Conservation (phyloP, 108 stramenopile species). For the Epithemia pelagica region DNA sequence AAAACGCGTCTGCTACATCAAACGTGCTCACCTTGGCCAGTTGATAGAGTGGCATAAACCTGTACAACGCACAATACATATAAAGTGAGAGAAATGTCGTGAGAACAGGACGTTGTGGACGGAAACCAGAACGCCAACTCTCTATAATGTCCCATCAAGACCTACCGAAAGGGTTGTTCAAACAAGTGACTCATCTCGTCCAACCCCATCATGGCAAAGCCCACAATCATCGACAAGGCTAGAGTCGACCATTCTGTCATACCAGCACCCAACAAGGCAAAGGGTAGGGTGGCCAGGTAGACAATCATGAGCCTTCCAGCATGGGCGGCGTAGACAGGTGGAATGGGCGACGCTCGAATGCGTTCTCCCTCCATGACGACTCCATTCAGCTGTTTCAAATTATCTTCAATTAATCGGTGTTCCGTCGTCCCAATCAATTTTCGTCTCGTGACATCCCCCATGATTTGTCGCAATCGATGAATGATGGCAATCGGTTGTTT, state of each 20-base stretch:
- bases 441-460: slow-evolving; percentile 20
- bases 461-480: slow-evolving; percentile 31
- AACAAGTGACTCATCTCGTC: slow-evolving; percentile 42
- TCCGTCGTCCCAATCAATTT: slow-evolving; percentile 25
- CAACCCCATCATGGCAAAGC: slow-evolving; percentile 47
- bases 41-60: slow-evolving; percentile 40
- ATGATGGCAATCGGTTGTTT: slow-evolving; percentile 37
- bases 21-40: slow-evolving; percentile 30
- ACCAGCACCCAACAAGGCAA: slow-evolving; percentile 22
- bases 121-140: too few species aligned
- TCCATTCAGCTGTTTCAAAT: slow-evolving; percentile 18
- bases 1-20: slow-evolving; percentile 39
- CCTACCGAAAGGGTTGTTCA: slow-evolving; percentile 45
- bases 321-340: slow-evolving; percentile 38
- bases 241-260: slow-evolving; percentile 14
- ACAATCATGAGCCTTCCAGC: slow-evolving; percentile 32
- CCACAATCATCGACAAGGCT: slow-evolving; percentile 15
- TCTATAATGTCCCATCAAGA: too few species aligned
- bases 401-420: slow-evolving; percentile 30
- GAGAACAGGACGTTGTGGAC: too few species aligned
- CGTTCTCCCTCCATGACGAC: slow-evolving; percentile 29
- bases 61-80: too few species aligned
- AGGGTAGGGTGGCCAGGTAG: slow-evolving; percentile 33
- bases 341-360: slow-evolving; percentile 38
- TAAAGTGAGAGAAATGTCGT: too few species aligned